Evolutionary conservation across 1,284 basidiomycete genomes (phyloP).

Genomic region (Caloboletus firmus): DNA sequence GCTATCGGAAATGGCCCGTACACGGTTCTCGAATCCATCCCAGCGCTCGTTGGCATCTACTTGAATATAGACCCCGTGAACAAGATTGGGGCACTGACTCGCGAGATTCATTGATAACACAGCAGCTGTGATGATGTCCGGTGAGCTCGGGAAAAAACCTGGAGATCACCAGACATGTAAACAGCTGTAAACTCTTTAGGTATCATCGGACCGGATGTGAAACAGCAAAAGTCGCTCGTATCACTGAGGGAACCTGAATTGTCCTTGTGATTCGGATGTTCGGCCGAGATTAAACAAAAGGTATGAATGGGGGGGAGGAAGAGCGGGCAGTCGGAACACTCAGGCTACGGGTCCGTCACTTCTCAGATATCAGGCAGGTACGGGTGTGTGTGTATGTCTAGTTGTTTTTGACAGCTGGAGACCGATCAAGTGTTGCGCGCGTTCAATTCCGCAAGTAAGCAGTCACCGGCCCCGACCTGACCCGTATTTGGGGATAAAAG

Average conservation of each 20-base stretch:
- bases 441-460: not conserved
- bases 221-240: not conserved
- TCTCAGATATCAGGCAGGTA: not conserved
- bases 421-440: not conserved
- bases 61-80: not conserved
- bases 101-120: not conserved
- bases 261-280: conserved; percentile 2
- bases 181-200: not conserved
- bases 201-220: not conserved
- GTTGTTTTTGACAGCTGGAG: not conserved
- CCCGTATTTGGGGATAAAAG: not conserved
- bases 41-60: not conserved
- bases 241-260: not conserved
- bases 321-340: not conserved
- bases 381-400: not conserved
- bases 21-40: not conserved
- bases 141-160: not conserved
- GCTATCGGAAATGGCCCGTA: not conserved
- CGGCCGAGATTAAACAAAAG: not conserved
- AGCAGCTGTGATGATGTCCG: not conserved
- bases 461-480: not conserved
- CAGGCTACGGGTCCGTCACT: not conserved
- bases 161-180: not conserved
- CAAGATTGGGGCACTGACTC: too few relatives aligned
- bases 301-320: not conserved